phyloP scores from a whole-genome alignment of 2,329 filamentous ascomycete species.

The Zymoseptoria brevis region DNA sequence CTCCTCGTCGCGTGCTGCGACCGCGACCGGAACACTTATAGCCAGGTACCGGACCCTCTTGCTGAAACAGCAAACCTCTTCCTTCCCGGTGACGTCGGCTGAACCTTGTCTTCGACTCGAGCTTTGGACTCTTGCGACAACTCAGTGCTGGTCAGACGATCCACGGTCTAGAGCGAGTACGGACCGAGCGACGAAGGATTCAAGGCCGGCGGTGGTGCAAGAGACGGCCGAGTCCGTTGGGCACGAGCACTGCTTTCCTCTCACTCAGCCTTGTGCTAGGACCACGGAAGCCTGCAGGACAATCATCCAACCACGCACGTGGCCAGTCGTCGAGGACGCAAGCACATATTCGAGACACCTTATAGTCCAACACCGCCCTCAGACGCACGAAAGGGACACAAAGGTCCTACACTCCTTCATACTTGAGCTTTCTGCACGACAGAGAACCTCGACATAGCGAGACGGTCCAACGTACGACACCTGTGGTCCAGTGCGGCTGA shows the following conservation, averaged over 20 bases:
- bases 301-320: not conserved
- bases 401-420: not conserved
- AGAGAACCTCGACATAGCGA: not conserved
- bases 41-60: not conserved
- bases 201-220: not conserved
- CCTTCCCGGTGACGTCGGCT: not conserved
- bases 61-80: not conserved
- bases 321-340: not conserved
- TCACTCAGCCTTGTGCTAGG: not conserved
- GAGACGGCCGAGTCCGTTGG: not conserved
- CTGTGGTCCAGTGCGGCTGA: constrained; percentile 4
- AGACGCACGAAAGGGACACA: not conserved
- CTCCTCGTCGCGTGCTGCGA: not conserved
- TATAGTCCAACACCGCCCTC: not conserved
- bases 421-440: not conserved
- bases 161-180: not conserved
- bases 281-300: not conserved
- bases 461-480: not conserved
- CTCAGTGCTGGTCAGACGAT: not conserved
- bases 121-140: not conserved
- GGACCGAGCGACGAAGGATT: not conserved
- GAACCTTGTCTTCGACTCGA: not conserved
- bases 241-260: not conserved
- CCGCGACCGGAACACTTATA: not conserved
- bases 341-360: not conserved